Conservation (phyloP, 2,329 filamentous ascomycete genomes). For the Thermothelomyces thermophilus region DNA sequence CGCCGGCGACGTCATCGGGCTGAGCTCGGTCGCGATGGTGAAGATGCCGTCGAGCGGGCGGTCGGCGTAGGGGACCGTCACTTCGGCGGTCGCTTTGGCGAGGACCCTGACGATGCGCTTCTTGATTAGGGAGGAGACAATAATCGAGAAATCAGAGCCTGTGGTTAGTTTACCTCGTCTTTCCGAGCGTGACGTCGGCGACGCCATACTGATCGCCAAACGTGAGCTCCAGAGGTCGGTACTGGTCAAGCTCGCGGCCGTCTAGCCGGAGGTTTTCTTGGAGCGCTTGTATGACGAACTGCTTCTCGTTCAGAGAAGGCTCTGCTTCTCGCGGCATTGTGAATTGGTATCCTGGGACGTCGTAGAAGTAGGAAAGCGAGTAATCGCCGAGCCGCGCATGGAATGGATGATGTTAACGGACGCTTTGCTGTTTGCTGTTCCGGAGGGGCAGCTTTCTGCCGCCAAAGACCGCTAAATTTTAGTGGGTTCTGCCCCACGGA, state of each 20-base stretch:
- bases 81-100: constrained; percentile 79
- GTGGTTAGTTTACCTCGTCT: constrained; percentile 61
- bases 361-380: not conserved
- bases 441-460: constrained; percentile 26
- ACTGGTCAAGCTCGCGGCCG: constrained; percentile 73
- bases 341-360: constrained; percentile 8
- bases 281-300: constrained; percentile 78
- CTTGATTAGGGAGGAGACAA: not conserved
- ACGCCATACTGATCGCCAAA: constrained; percentile 92
- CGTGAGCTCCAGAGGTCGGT: constrained; percentile 66
- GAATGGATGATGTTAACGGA: too few species aligned
- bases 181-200: constrained; percentile 79
- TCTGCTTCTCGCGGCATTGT: constrained; percentile 89
- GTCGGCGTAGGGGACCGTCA: constrained; percentile 77
- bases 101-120: too few species aligned
- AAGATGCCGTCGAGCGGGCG: constrained; percentile 94
- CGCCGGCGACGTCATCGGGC: constrained; percentile 82
- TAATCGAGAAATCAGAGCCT: not conserved
- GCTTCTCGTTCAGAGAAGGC: constrained; percentile 80
- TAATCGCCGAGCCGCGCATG: not conserved
- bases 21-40: constrained; percentile 84
- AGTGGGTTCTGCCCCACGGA: constrained; percentile 24
- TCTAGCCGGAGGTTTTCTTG: constrained; percentile 76
- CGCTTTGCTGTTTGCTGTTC: not conserved
- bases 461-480: constrained; percentile 23